Evolutionary conservation across 2,329 filamentous ascomycete species (phyloP), one percentile per base, ranked within the genome.

Genomic region (Colletotrichum kahawae): DNA sequence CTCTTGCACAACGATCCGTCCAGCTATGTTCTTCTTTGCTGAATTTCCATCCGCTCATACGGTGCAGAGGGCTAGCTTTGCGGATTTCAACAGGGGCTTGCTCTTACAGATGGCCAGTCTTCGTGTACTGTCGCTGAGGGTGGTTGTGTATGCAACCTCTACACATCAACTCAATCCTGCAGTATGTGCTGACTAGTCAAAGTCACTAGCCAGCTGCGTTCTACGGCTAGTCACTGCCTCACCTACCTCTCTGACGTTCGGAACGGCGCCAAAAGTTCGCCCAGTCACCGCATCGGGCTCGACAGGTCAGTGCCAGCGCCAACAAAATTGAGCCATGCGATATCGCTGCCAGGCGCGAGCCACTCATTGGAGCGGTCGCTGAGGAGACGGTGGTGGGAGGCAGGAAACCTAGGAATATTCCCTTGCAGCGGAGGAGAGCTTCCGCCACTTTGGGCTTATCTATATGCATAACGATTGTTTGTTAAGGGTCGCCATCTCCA

Each of bases 391-490:
- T 34, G 67, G 59, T 51, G 67, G 67, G 60, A 67, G n/a, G 9
- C 54, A 18, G 43, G 31, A 27, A 48, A 51, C 24, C 51, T 18
- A 18, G 24, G 36, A 56, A 60, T 43, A 38, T n/a, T 34, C 21
- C 24, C 48, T 24, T n/a, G 29, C 24, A 71, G 38, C 60, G 67
- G 67, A 71, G 60, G 60, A 24, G 36, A 38, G 13, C 33, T 57
- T 54, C 71, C 60, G 67, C 67, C 67, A 38, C 62, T 54, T 36
- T 43, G 36, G 48, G 62, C 71, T 71, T 66, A 71, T 74, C 67
- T 51, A 56, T 21, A 70, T 65, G 71, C 51, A 60, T 74, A 65
- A 48, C 21, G n/a, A 5, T 33, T 48, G 21, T 21, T 73, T 70
- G 48, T 33, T 65, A 38, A 74, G 67, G 65, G 71, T 71, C 67